These are phyloP conservation scores for Tolypocladium sp. DNA, from an alignment of 2,329 filamentous ascomycete species.

Conservation along the genomic window DNA sequence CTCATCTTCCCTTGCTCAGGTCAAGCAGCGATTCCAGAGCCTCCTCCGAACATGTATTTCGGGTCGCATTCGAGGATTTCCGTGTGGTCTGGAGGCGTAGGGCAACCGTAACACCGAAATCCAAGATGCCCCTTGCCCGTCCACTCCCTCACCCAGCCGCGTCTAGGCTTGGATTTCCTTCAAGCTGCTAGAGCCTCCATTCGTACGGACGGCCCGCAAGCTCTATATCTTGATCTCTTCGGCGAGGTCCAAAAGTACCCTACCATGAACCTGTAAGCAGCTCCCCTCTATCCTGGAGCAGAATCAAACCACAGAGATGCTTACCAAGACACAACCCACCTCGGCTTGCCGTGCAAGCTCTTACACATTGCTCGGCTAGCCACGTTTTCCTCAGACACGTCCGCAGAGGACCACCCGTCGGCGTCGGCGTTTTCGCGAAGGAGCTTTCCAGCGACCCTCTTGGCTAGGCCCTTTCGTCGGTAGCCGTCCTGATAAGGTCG, in stretches of 20 bases:
- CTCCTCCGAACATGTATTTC: no score
- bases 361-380: constrained; percentile 54
- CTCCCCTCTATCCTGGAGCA: not conserved
- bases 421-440: constrained; percentile 39
- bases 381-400: constrained; percentile 52
- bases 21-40: no score
- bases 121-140: no score
- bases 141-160: not conserved
- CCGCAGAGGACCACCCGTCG: constrained; percentile 49
- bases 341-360: constrained; percentile 46
- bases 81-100: no score
- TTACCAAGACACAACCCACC: constrained; percentile 53
- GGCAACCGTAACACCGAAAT: no score
- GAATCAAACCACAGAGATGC: constrained; percentile 9
- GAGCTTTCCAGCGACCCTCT: constrained; percentile 48
- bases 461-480: constrained; percentile 54
- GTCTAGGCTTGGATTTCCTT: not conserved
- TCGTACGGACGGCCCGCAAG: no score
- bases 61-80: no score
- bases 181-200: not conserved
- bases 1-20: no score
- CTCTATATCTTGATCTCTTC: not conserved
- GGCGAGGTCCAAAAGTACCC: not conserved
- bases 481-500: constrained; percentile 32
- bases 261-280: not conserved